Percentiles rank a stretch among this genome's conserved stretches.
Conservation (phyloP, 2,329 filamentous ascomycete species). For the Pseudocercospora cruenta region DNA sequence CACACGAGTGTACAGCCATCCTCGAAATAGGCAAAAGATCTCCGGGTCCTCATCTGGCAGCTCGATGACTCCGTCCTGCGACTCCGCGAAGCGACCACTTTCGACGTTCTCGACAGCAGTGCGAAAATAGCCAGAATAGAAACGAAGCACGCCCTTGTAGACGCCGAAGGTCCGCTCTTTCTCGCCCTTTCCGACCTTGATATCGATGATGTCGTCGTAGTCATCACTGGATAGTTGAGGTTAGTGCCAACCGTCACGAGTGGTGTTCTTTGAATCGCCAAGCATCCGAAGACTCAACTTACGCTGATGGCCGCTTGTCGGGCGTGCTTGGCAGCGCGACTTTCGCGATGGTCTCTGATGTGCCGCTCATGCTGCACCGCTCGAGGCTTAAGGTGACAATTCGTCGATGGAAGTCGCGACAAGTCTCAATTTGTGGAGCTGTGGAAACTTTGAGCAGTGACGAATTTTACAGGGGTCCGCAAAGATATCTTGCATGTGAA, state of each 20-base stretch:
- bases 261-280: no score
- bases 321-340: not conserved
- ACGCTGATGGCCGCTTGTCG: not conserved
- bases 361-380: not conserved
- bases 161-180: constrained; percentile 18
- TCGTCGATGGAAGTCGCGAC: not conserved
- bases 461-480: not conserved
- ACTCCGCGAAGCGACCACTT: constrained; percentile 19
- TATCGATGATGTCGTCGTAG: constrained; percentile 4
- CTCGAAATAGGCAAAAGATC: constrained; percentile 20
- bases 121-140: constrained; percentile 30
- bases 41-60: constrained; percentile 21
- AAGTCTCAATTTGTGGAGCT: not conserved
- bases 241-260: no score
- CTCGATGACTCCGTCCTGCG: constrained; percentile 7
- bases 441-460: not conserved
- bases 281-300: no score
- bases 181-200: constrained; percentile 19
- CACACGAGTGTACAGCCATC: constrained; percentile 26
- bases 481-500: no score
- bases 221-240: no score
- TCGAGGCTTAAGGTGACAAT: not conserved
- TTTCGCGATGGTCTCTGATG: not conserved
- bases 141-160: constrained; percentile 25
- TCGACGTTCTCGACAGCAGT: constrained; percentile 23